Base-by-base conservation (phyloP, 2,329 filamentous ascomycete genomes). In the Bipolaris gigantea region DNA sequence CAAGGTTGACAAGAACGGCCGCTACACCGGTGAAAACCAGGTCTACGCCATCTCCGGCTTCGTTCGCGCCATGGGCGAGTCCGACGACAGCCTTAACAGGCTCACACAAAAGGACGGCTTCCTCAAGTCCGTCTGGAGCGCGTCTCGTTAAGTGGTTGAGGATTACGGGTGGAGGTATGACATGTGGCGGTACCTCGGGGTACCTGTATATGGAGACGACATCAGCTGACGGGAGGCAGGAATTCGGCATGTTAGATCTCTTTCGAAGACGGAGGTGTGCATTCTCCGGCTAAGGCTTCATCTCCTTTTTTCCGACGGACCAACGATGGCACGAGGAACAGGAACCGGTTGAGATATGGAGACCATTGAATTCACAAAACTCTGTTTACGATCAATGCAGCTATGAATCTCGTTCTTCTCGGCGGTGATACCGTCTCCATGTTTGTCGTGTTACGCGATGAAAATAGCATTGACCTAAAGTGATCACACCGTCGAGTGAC, bases 1-100 rank as follows among this genome's bases (percentile, higher is more conserved):
- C 80, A 97, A 97, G 85, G 94, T 99, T 73, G 93, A 97, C 81
- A 94, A 99, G 88, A 95, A 92, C 83, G 94, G 94, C 79, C 90
- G 92, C 74, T 92, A 92, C 82, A 91, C 90, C 70, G 92, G 93
- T 81, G 94, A 97, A 84, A 96, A 92, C 88, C 89, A 97, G 81
- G 88, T 90, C 77, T 99, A 96, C 79, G 93, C 94, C 72, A 89
- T 99, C 66, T 96, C 89, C 83, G 94, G 94, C 65, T 99, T 97
- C 83, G 90, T 99, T 75, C 89, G 94, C 72, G 90, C 92, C 72
- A 94, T 96, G 87, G 94, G 94, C 77, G 95, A 99, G 90, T 88
- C 87, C 79, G 94, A 99, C 79, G 94, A 99, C 82, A 85, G 89
- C 73, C 80, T 99, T 76, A 99, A 99, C 89, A 85, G 94, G 76